Conservation (phyloP, 1,284 basidiomycete genomes). For the Cystobasidiaceae sp. region DNA sequence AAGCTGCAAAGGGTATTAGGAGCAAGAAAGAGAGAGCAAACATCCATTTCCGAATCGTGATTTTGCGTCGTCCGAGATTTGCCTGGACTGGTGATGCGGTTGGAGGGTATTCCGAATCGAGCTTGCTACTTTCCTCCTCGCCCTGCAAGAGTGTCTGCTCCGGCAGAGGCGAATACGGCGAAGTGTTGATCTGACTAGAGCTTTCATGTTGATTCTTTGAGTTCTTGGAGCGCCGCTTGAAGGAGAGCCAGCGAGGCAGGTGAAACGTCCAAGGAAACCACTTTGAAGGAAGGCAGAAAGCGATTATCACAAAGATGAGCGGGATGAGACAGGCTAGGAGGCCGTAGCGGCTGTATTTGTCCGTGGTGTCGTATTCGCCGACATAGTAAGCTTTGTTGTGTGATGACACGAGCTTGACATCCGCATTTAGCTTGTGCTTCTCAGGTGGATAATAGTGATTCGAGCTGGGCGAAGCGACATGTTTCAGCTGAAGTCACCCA, state of each 20-base stretch:
- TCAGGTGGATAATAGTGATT: constrained; percentile 40
- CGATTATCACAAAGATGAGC: constrained; percentile 22
- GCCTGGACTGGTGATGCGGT: background rate
- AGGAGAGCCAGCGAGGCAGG: constrained; percentile 31
- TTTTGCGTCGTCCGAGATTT: background rate
- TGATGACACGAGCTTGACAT: background rate
- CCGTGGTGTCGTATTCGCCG: constrained; percentile 42
- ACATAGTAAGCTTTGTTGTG: constrained; percentile 32
- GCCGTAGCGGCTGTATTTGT: constrained; percentile 33
- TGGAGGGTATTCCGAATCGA: background rate
- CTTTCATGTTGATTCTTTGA: background rate
- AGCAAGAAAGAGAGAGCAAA: constrained; percentile 29
- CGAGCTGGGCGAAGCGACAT: constrained; percentile 35
- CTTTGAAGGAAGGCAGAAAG: constrained; percentile 28
- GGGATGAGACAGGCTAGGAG: constrained; percentile 37
- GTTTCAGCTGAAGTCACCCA: too few relatives aligned
- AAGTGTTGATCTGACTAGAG: background rate
- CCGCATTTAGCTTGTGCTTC: background rate
- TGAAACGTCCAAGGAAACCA: constrained; percentile 35
- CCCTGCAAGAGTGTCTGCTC: background rate
- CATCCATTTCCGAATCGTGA: constrained; percentile 26
- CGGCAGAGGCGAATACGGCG: background rate
- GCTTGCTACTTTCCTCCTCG: background rate
- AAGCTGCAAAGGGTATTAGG: constrained; percentile 13
- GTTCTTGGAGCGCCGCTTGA: background rate